These are phyloP conservation scores for Aurinia saxatilis DNA, from an alignment of 345 rosid species.

Conservation along the genomic window DNA sequence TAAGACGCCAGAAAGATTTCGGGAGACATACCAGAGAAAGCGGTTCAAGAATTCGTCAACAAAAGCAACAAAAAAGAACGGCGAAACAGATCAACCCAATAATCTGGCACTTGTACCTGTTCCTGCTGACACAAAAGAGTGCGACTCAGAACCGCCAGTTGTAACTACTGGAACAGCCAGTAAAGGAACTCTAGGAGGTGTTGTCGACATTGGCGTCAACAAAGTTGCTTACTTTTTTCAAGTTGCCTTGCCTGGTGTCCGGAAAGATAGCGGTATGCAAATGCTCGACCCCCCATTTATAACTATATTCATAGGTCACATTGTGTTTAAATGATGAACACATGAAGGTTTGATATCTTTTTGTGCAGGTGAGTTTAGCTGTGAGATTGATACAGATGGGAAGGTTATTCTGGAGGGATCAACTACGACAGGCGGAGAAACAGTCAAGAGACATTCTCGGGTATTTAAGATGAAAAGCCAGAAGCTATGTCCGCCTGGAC, in stretches of 20 bases:
- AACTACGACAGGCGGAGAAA: slow-evolving; percentile 25
- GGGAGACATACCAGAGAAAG: slow-evolving; percentile 26
- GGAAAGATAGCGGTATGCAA: slow-evolving; percentile 35
- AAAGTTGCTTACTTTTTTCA: slow-evolving; percentile 49
- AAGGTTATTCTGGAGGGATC: slow-evolving; percentile 47
- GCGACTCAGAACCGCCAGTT: slow-evolving; percentile 23
- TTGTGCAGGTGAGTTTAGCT: slow-evolving; percentile 48
- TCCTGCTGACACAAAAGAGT: slow-evolving; percentile 29
- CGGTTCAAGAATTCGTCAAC: slow-evolving; percentile 19
- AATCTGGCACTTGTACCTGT: slow-evolving; percentile 7
- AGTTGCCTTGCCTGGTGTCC: slow-evolving; percentile 55
- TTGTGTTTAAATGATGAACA: background rate
- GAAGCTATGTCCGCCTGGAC: slow-evolving; percentile 48
- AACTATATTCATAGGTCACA: background rate
- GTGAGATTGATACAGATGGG: slow-evolving; percentile 52
- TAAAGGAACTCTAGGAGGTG: slow-evolving; percentile 37
- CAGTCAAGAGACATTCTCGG: slow-evolving; percentile 33
- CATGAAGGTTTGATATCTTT: background rate
- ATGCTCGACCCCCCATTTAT: background rate
- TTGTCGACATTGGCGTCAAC: slow-evolving; percentile 51
- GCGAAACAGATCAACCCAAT: slow-evolving; percentile 23
- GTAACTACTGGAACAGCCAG: slow-evolving; percentile 40
- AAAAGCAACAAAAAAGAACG: slow-evolving; percentile 3
- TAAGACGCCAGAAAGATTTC: slow-evolving; percentile 21
- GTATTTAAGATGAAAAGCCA: slow-evolving; percentile 35